Evolutionary conservation across 2,329 filamentous ascomycete genomes (phyloP).

Genomic region (Daldinia sp.): DNA sequence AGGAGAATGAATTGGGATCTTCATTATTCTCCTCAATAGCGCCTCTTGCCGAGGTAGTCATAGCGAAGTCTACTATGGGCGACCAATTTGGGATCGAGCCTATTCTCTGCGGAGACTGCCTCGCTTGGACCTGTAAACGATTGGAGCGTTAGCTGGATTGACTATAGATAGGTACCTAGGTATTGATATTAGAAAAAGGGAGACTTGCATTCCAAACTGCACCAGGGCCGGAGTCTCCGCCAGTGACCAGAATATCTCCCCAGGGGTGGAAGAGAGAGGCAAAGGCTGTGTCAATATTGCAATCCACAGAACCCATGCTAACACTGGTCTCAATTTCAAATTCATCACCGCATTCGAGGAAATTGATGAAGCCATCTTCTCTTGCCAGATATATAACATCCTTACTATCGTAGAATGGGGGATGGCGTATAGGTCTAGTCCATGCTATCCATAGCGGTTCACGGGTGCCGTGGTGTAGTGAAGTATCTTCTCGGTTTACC

Average conservation of each 20-base stretch:
- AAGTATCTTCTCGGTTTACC: constrained; percentile 56
- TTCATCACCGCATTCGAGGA: constrained; percentile 73
- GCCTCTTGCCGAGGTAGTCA: constrained; percentile 52
- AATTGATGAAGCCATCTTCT: constrained; percentile 85
- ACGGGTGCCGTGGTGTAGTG: constrained; percentile 60
- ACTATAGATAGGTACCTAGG: neutral
- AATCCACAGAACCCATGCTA: constrained; percentile 73
- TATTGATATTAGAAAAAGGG: neutral
- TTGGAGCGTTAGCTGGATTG: constrained; percentile 18
- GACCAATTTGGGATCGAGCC: constrained; percentile 75
- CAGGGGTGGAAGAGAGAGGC: constrained; percentile 76
- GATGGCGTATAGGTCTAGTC: constrained; percentile 79
- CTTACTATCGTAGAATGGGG: constrained; percentile 69
- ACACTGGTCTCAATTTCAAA: constrained; percentile 67
- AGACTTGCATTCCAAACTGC: constrained; percentile 76
- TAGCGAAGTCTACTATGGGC: constrained; percentile 67
- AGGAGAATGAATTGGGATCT: constrained; percentile 60
- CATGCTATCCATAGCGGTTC: constrained; percentile 83
- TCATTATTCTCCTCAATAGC: constrained; percentile 57
- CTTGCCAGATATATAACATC: constrained; percentile 89
- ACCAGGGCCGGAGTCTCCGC: constrained; percentile 82
- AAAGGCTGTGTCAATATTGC: constrained; percentile 85
- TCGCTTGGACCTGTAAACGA: constrained; percentile 62
- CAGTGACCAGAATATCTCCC: constrained; percentile 82
- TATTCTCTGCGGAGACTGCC: constrained; percentile 65